These are phyloP conservation scores for Globisporangium spiculum DNA, from an alignment of 352 stramenopile genomes.

Conservation along the genomic window DNA sequence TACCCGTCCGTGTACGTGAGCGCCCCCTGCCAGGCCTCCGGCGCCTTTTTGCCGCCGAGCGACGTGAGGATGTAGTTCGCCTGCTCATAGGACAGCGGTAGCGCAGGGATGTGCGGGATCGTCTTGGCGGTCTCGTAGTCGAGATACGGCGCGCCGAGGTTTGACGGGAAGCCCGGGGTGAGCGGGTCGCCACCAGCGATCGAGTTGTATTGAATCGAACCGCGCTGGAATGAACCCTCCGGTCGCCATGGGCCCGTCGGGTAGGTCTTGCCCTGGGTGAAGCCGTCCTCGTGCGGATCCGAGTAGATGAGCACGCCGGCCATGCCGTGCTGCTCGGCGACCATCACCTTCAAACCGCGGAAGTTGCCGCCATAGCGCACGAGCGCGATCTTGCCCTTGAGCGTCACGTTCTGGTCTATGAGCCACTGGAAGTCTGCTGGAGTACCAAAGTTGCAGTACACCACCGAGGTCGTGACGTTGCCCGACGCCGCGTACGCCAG, in stretches of 20 bases:
- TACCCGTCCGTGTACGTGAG: conserved; percentile 63
- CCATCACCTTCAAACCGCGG: conserved; percentile 82
- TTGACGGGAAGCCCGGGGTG: conserved; percentile 45
- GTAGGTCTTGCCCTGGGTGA: conserved; percentile 54
- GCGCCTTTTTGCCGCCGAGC: conserved; percentile 55
- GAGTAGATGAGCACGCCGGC: conserved; percentile 86
- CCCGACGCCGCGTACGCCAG: conserved; percentile 80
- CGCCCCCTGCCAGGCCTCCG: conserved; percentile 56
- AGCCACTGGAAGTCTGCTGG: conserved; percentile 83
- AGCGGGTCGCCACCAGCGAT: conserved; percentile 71
- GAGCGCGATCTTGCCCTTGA: conserved; percentile 82
- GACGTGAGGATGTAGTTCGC: conserved; percentile 68
- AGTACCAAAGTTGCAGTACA: conserved; percentile 88
- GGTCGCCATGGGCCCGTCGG: conserved; percentile 80
- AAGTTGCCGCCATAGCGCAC: conserved; percentile 81
- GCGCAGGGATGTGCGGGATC: conserved; percentile 63
- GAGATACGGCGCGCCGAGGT: conserved; percentile 32
- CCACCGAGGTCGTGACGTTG: conserved; percentile 58
- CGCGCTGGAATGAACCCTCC: conserved; percentile 77
- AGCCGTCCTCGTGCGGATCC: conserved; percentile 87
- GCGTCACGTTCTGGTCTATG: conserved; percentile 52
- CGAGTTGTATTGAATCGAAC: conserved; percentile 81
- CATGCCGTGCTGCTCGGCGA: conserved; percentile 73
- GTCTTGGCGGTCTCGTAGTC: conserved; percentile 44
- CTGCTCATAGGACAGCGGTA: conserved; percentile 83